phyloP scores from a whole-genome alignment of 192 early-diverging fungal species.

The Podila horticola region DNA sequence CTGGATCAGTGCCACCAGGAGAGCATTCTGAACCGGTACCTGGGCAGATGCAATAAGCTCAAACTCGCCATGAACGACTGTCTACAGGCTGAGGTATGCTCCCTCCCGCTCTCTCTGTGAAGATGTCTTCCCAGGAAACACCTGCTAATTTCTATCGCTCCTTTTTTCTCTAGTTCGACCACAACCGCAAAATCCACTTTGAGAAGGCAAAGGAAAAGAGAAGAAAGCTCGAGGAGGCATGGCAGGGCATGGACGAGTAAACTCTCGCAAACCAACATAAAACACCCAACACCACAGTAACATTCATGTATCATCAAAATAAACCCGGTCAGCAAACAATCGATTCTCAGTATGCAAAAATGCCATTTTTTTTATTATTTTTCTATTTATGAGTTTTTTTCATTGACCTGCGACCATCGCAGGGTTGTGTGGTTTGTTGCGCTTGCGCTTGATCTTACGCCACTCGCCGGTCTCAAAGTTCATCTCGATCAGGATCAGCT shows the following conservation, averaged over 20 bases:
- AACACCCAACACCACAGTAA: too few species aligned
- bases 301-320: not conserved
- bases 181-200: conserved; percentile 57
- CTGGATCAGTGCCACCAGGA: conserved; percentile 62
- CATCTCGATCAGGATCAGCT: conserved; percentile 50
- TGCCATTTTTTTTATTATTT: not conserved
- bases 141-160: not conserved
- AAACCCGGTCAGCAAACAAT: not conserved
- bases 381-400: not conserved
- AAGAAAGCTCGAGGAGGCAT: conserved; percentile 56
- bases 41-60: conserved; percentile 62
- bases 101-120: not conserved
- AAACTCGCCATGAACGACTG: conserved; percentile 63
- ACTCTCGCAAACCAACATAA: not conserved
- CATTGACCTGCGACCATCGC: not conserved
- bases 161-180: conserved; percentile 52
- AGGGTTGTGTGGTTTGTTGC: conserved; percentile 14
- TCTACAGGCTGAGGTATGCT: conserved; percentile 60
- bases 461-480: conserved; percentile 53
- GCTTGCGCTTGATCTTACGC: conserved; percentile 47
- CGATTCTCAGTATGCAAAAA: too few species aligned
- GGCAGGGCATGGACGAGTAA: conserved; percentile 65
- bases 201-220: conserved; percentile 55
- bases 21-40: conserved; percentile 59
- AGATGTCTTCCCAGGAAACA: too few species aligned